These are phyloP conservation scores for Ophiocordyceps camponoti-floridani DNA, from an alignment of 2,329 filamentous ascomycete genomes.

Conservation along the genomic window DNA sequence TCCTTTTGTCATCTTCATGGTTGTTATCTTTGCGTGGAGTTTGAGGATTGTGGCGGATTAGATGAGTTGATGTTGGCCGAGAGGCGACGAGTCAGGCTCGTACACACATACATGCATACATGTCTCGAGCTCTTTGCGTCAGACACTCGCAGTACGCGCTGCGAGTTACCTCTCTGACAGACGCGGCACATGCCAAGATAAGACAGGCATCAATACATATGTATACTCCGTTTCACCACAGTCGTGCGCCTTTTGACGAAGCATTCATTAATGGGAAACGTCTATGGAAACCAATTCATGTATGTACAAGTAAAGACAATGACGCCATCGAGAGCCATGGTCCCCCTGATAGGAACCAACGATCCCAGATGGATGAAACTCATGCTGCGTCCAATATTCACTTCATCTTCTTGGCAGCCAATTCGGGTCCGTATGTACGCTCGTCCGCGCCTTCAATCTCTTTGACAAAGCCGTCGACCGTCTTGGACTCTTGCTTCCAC, in stretches of 20 bases:
- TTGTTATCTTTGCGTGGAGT: background rate
- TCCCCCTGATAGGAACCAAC: background rate
- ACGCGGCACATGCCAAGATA: background rate
- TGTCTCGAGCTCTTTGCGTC: background rate
- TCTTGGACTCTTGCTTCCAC: constrained; percentile 60
- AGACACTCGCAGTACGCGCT: background rate
- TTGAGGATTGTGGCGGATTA: background rate
- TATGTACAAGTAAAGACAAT: background rate
- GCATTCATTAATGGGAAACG: background rate
- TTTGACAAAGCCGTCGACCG: constrained; percentile 59
- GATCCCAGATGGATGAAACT: background rate
- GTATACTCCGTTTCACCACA: background rate
- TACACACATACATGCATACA: too few species aligned
- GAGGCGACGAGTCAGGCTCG: background rate
- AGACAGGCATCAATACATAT: too few species aligned
- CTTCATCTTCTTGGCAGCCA: constrained; percentile 16
- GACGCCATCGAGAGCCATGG: background rate
- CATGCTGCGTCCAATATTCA: background rate
- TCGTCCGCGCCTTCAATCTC: constrained; percentile 47
- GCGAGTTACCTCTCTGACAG: background rate
- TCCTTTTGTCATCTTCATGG: too few species aligned
- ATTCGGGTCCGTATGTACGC: constrained; percentile 22
- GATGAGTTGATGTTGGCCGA: background rate
- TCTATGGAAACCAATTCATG: background rate
- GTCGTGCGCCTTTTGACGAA: background rate